These are phyloP conservation scores for Globisporangium yorkense DNA, from an alignment of 352 stramenopile species.

Conservation along the genomic window DNA sequence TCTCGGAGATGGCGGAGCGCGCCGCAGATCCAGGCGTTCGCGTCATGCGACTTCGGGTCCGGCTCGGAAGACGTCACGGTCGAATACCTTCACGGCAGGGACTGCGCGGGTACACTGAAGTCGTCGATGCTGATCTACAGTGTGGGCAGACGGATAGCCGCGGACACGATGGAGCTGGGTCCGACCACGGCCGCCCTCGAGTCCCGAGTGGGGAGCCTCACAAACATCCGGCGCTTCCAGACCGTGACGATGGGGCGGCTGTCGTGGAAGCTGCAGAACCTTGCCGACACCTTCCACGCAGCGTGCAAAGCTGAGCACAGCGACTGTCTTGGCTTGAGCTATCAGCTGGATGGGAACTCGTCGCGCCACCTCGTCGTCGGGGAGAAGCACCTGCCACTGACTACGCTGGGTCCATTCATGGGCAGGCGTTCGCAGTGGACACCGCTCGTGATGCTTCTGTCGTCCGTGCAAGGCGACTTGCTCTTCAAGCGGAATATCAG, in stretches of 20 bases:
- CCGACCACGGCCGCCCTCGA: neutral
- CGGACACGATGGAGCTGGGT: conserved; percentile 22
- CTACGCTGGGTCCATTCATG: conserved; percentile 26
- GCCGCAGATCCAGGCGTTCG: conserved; percentile 35
- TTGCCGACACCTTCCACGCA: conserved; percentile 35
- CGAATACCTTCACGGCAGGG: conserved; percentile 21
- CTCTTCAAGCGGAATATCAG: conserved; percentile 25
- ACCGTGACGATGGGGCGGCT: conserved; percentile 40
- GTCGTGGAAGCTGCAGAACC: conserved; percentile 27
- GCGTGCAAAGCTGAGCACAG: conserved; percentile 12
- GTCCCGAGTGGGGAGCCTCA: conserved; percentile 18
- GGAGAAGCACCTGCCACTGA: conserved; percentile 24
- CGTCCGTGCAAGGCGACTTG: conserved; percentile 27
- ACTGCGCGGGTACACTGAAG: conserved; percentile 19
- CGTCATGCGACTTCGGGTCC: conserved; percentile 23
- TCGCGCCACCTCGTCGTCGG: conserved; percentile 33
- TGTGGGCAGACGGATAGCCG: conserved; percentile 32
- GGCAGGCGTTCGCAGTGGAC: conserved; percentile 34
- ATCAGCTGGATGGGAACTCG: conserved; percentile 17
- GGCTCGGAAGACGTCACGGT: conserved; percentile 24
- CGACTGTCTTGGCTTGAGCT: conserved; percentile 32
- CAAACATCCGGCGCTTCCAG: conserved; percentile 35
- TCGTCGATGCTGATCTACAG: conserved; percentile 45
- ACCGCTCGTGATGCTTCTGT: conserved; percentile 28
- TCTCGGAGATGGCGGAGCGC: neutral